phyloP scores from a whole-genome alignment of 768 basidiomycete species.

The Pleurotus platypus region DNA sequence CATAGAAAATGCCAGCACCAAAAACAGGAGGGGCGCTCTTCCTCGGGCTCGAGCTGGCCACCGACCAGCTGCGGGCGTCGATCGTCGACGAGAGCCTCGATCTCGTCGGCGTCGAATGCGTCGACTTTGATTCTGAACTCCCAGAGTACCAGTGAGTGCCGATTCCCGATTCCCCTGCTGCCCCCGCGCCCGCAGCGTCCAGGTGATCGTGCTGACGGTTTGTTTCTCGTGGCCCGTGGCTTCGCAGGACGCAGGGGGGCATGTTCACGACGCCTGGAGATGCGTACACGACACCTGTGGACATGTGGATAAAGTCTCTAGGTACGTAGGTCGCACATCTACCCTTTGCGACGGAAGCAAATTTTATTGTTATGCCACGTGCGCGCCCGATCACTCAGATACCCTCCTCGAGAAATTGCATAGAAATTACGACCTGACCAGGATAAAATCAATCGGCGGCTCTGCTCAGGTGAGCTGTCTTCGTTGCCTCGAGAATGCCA shows the following conservation, averaged over 20 bases:
- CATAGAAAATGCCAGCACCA: slow-evolving; percentile 34
- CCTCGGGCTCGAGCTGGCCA: slow-evolving; percentile 82
- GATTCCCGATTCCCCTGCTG: slow-evolving; percentile 11
- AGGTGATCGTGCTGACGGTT: background rate
- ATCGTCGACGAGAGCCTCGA: slow-evolving; percentile 82
- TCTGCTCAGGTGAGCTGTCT: slow-evolving; percentile 61
- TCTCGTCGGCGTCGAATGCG: slow-evolving; percentile 75
- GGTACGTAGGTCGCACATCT: slow-evolving; percentile 46
- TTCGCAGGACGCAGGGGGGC: slow-evolving; percentile 73
- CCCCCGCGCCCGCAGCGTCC: slow-evolving; percentile 11
- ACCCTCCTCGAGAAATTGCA: slow-evolving; percentile 71
- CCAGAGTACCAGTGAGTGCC: slow-evolving; percentile 75
- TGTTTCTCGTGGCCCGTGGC: slow-evolving; percentile 7
- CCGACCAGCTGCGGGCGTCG: slow-evolving; percentile 79
- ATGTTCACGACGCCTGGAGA: slow-evolving; percentile 86
- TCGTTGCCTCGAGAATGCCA: slow-evolving; percentile 2
- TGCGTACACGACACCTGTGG: slow-evolving; percentile 83
- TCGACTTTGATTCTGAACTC: slow-evolving; percentile 81
- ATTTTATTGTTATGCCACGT: slow-evolving; percentile 35
- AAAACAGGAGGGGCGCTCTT: slow-evolving; percentile 56
- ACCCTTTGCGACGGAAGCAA: slow-evolving; percentile 52
- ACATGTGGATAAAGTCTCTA: slow-evolving; percentile 88
- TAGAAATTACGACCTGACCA: slow-evolving; percentile 63
- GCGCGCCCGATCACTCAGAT: slow-evolving; percentile 39
- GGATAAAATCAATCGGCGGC: slow-evolving; percentile 75